Percentiles rank a stretch among this genome's conserved stretches.
Conservation (phyloP, 495 filamentous ascomycete genomes). For the Tetracladium setigerum region DNA sequence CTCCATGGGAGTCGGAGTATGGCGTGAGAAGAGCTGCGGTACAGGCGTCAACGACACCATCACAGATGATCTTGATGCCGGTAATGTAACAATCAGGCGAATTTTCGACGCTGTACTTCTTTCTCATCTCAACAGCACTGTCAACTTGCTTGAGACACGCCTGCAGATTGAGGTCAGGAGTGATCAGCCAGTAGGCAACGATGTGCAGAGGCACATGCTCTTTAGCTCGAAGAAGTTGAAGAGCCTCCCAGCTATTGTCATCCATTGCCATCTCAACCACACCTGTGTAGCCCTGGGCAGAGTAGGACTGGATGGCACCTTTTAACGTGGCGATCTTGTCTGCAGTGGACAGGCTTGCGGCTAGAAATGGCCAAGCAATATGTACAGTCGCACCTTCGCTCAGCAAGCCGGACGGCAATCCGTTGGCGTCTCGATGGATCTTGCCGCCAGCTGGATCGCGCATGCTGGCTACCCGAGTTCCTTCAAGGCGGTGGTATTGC, state of each 20-base stretch:
- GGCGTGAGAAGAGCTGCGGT: constrained; percentile 56
- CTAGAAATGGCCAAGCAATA: too few species aligned
- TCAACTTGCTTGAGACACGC: constrained; percentile 48
- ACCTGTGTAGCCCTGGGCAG: constrained; percentile 51
- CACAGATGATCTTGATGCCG: constrained; percentile 63
- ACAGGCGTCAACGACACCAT: constrained; percentile 60
- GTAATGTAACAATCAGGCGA: constrained; percentile 48
- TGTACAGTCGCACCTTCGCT: too few species aligned
- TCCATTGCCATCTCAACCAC: constrained; percentile 69
- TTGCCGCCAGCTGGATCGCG: too few species aligned
- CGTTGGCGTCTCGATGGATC: too few species aligned
- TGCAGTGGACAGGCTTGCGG: too few species aligned
- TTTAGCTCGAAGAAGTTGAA: constrained; percentile 38
- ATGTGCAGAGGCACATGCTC: constrained; percentile 46
- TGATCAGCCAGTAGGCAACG: constrained; percentile 57
- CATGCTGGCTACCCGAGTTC: too few species aligned
- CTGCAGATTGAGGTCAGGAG: constrained; percentile 31
- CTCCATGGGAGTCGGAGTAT: constrained; percentile 44
- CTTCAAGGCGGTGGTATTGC: too few species aligned
- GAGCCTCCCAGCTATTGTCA: constrained; percentile 48
- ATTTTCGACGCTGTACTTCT: constrained; percentile 35
- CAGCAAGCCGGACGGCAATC: too few species aligned
- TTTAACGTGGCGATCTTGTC: too few species aligned
- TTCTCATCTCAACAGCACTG: constrained; percentile 46
- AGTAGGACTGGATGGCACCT: constrained; percentile 47